Base-by-base conservation (phyloP, 2,329 filamentous ascomycete species). In the Pezicula radicicola region DNA sequence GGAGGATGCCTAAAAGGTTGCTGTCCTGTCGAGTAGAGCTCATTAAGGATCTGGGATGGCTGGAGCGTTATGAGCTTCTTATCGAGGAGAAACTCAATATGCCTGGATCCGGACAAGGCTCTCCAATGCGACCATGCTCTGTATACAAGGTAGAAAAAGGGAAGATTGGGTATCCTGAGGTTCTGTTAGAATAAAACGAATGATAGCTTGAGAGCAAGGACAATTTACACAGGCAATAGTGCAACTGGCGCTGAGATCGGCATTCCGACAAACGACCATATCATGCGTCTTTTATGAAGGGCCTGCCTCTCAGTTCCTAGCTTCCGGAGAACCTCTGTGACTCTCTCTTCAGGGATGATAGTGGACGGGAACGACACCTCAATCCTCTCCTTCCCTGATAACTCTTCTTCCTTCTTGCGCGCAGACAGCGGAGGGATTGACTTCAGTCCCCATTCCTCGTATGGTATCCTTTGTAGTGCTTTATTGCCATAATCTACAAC, bases 391-490 rank as follows among this genome's bases (percentile, higher is more conserved):
- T 79, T 77, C 36, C 80, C 82, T 48, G 82, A 69, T 19, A 84
- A 64, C 61, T 88, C 83, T 48, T 89, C 84, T 46, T 80, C 75
- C 60, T 81, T 79, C 52, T 84, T 79, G 59, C 83, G 80, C 52
- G 83, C 75, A 40, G 85, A 90, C 60, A 96, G 76, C 19, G 92
- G 87, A 42, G 94, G 94, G 48, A 99, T 86, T 35, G 91, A 96
- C 74, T 97, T 97, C 60, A 99, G 78, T 0, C 90, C 91, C 94
- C 94, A 99, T 85, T 99, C 94, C 72, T 97, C 89, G 68, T 89
- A 97, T 3, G 94, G 89, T 63, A 99, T 96, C 56, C 90, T 84
- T 62, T 89, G 85, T 55, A 99, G 82, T 15, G 90, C 84, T 46
- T 84, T 76, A 72, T 99, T 97, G 51, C 94, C 94, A 70, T 93